phyloP scores from a whole-genome alignment of 1,284 basidiomycete genomes.

The Inonotus hispidus region DNA sequence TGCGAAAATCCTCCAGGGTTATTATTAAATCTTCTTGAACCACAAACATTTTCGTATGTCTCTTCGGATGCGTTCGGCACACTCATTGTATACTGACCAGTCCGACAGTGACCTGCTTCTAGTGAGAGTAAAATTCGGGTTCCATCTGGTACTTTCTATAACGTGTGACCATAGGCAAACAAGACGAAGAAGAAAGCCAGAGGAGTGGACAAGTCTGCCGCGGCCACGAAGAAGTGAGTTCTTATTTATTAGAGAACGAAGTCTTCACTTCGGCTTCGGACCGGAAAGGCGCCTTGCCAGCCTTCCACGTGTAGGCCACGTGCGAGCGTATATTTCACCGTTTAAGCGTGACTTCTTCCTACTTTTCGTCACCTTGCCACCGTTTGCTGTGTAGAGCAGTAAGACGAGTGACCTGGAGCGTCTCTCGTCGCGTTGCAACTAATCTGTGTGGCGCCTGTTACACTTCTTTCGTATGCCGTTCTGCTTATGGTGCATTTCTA shows the following conservation, averaged over 20 bases:
- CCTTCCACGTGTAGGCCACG: constrained; percentile 3
- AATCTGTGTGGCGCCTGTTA: background rate
- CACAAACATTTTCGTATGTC: background rate
- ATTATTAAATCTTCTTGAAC: background rate
- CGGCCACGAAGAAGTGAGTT: constrained; percentile 4
- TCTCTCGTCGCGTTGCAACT: background rate
- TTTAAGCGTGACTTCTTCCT: background rate
- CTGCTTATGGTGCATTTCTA: constrained; percentile 17
- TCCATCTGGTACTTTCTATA: background rate
- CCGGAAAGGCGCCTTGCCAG: background rate
- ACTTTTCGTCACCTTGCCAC: background rate
- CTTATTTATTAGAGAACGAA: background rate
- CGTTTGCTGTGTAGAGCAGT: background rate
- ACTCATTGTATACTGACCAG: background rate
- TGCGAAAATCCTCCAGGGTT: background rate
- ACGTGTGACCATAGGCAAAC: background rate
- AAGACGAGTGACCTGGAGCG: background rate
- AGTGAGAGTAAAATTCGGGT: background rate
- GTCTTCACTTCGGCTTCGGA: background rate
- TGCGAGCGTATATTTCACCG: background rate
- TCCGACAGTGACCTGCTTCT: constrained; percentile 7
- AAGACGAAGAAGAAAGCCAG: constrained; percentile 7
- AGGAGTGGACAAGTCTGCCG: background rate
- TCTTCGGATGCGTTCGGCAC: background rate
- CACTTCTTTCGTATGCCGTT: constrained; percentile 5